These are phyloP conservation scores for Penicillium sp. DNA, from an alignment of 2,329 filamentous ascomycete genomes.

Conservation along the genomic window DNA sequence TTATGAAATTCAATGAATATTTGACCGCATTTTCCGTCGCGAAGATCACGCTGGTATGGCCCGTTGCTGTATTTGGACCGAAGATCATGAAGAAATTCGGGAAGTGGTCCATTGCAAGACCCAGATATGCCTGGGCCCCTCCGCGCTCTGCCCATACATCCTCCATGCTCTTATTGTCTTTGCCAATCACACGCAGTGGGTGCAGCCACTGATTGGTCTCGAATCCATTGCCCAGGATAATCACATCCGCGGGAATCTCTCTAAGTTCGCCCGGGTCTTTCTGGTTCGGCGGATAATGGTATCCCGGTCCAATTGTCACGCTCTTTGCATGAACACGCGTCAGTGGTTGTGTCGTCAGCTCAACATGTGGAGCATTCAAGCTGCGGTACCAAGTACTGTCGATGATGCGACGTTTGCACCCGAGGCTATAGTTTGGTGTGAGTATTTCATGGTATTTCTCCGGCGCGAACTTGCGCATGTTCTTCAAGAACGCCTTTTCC, in stretches of 20 bases:
- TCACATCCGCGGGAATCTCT: constrained; percentile 57
- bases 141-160: constrained; percentile 58
- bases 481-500: constrained; percentile 45
- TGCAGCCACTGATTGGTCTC: constrained; percentile 55
- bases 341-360: constrained; percentile 53
- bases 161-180: constrained; percentile 49
- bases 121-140: constrained; percentile 62
- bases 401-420: constrained; percentile 63
- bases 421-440: constrained; percentile 60
- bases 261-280: constrained; percentile 29
- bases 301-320: constrained; percentile 53
- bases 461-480: constrained; percentile 53
- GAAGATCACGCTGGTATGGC: constrained; percentile 60
- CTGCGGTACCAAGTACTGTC: constrained; percentile 56
- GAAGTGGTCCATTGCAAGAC: constrained; percentile 57
- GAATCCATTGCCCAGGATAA: constrained; percentile 63
- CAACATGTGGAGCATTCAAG: constrained; percentile 54
- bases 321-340: constrained; percentile 49
- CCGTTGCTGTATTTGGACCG: constrained; percentile 62
- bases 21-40: constrained; percentile 61
- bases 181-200: constrained; percentile 54
- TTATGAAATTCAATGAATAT: constrained; percentile 59
- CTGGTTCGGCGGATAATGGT: constrained; percentile 42
- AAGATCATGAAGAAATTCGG: constrained; percentile 65
- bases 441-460: constrained; percentile 60